These are phyloP conservation scores for Capsaspora owczarzaki DNA, from an alignment of 78 protist species.

Conservation along the genomic window DNA sequence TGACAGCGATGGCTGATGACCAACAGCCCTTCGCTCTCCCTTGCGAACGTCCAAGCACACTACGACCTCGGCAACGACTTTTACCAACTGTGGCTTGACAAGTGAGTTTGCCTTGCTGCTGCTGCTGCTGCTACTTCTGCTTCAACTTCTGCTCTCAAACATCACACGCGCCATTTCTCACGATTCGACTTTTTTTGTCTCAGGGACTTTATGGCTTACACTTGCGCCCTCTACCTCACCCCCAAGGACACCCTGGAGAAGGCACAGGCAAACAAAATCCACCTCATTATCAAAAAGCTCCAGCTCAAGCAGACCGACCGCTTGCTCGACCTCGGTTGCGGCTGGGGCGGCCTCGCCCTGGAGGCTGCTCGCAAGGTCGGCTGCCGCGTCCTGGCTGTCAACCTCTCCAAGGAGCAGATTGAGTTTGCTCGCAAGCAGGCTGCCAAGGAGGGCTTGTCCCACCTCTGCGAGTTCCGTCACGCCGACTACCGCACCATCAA, in stretches of 20 bases:
- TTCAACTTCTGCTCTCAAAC: no score
- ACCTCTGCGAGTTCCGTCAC: neutral
- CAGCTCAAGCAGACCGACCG: neutral
- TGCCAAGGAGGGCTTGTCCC: neutral
- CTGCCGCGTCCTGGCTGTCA: neutral
- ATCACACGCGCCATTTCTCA: no score
- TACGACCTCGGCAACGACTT: slow-evolving; percentile 8
- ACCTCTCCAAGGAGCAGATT: neutral
- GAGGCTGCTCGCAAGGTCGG: neutral
- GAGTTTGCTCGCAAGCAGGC: neutral
- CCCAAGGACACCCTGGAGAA: neutral
- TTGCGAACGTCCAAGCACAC: no score
- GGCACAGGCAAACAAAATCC: neutral
- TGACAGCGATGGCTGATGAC: no score
- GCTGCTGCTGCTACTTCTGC: no score
- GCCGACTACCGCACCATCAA: no score
- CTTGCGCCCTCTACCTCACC: neutral
- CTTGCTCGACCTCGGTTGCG: neutral
- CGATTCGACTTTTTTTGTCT: no score
- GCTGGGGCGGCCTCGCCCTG: neutral
- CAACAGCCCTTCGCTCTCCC: no score
- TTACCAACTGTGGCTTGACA: neutral
- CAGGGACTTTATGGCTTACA: neutral
- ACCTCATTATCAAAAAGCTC: neutral
- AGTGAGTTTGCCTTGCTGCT: no score